Evolutionary conservation across 2,329 filamentous ascomycete genomes (phyloP), one percentile per base, ranked within the genome.

Genomic region (Bipolaris cookei): DNA sequence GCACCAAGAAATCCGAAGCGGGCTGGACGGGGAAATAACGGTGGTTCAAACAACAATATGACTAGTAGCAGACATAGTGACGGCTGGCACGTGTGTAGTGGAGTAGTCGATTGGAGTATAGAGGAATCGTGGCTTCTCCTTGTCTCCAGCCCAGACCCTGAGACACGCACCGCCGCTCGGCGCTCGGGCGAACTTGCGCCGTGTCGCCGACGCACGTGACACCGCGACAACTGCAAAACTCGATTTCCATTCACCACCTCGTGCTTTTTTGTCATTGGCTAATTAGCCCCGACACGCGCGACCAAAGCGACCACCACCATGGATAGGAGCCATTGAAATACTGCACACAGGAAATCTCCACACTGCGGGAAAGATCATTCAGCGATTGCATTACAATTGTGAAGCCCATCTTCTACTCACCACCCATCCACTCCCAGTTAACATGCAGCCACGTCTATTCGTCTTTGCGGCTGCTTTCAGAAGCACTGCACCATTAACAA

Each of bases 381-480:
- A 8, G 3, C 6, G 1, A 21, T n/a, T 46, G 3, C 2, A 20
- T 13, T 35, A 30, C 28, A 16, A 16, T 14, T 11, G 3, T 1
- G 3, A 13, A 1, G 25, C 32, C 14, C 28, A 4, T 30, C 18
- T n/a, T 4, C 11, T 34, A 11, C 30, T 38, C 21, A 16, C 10
- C 20, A 25, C 16, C 32, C 21, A 32, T 3, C 16, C 4, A 28
- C 51, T 54, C 59, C 49, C 63, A 57, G 56, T 55, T 54, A 53
- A 62, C 16, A 76, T 76, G 73, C 66, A 68, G 50, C 49, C 65
- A 32, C 71, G 64, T 5, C 57, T 73, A 18, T 53, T 63, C 30
- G 44, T 63, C 11, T 62, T 71, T 10, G 42, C 60, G 13, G 60
- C 63, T 14, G 65, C 68, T 43, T 56, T 71, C 3, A 60, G 55